Evolutionary conservation across 129 eudicot species (phyloP).

Genomic region (Escallonia herrerae): DNA sequence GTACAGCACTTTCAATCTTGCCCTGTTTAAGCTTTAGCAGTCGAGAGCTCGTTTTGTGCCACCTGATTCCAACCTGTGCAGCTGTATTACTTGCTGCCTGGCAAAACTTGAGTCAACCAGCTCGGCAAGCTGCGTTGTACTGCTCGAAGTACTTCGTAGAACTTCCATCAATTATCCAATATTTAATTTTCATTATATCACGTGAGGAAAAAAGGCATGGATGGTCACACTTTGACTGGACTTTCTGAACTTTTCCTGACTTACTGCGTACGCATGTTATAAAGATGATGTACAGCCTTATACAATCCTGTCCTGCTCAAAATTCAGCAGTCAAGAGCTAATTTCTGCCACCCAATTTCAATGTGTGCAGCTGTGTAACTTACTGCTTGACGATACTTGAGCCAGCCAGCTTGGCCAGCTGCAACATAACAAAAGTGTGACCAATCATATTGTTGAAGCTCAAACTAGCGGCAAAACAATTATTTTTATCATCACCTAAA

Average conservation of each 20-base stretch:
- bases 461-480: too few relatives aligned
- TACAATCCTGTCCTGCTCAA: constrained; percentile 13
- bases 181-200: too few relatives aligned
- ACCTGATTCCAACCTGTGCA: constrained; percentile 20
- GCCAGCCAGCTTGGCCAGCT: too few relatives aligned
- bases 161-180: neutral
- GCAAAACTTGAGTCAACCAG: constrained; percentile 44
- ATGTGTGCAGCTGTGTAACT: constrained; percentile 17
- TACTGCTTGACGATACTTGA: constrained; percentile 10
- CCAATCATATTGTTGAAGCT: too few relatives aligned
- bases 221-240: too few relatives aligned
- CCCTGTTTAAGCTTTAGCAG: constrained; percentile 34
- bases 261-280: too few relatives aligned
- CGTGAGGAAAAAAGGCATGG: too few relatives aligned
- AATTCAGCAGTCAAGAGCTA: constrained; percentile 12
- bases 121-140: constrained; percentile 45
- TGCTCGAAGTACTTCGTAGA: neutral
- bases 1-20: constrained; percentile 51
- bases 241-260: too few relatives aligned
- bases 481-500: too few relatives aligned
- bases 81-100: constrained; percentile 46
- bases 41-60: constrained; percentile 56
- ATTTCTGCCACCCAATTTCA: constrained; percentile 5
- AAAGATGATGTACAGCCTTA: constrained; percentile 4
- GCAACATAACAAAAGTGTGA: too few relatives aligned